Percentiles rank a stretch among this genome's conserved stretches.
Evolutionary conservation across 1,284 basidiomycete genomes (phyloP).

Genomic region (Erythrobasidium hasegawianum): DNA sequence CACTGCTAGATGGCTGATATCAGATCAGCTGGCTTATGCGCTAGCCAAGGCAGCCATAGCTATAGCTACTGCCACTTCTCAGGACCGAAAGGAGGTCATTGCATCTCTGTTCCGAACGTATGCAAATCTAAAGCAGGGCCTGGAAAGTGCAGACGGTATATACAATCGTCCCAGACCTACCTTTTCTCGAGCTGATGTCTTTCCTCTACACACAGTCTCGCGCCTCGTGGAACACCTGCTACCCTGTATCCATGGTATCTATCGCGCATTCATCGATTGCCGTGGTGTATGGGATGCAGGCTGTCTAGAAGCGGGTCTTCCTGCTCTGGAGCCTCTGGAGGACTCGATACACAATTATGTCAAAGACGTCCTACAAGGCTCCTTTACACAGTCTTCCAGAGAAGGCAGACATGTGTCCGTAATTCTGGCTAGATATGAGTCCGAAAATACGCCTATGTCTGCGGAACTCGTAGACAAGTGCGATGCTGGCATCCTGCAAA

Average conservation of each 20-base stretch:
- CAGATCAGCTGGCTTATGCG: constrained; percentile 72
- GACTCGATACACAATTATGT: constrained; percentile 44
- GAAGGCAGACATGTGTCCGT: constrained; percentile 50
- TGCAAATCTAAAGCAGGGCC: constrained; percentile 57
- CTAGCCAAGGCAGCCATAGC: constrained; percentile 68
- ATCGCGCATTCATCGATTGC: constrained; percentile 74
- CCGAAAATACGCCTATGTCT: constrained; percentile 69
- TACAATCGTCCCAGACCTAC: neutral
- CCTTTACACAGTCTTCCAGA: constrained; percentile 53
- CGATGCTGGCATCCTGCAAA: constrained; percentile 73
- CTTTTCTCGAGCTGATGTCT: constrained; percentile 36
- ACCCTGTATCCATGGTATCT: constrained; percentile 79
- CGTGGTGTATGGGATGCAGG: constrained; percentile 66
- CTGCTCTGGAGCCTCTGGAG: constrained; percentile 54
- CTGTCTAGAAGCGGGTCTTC: constrained; percentile 62
- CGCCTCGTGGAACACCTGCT: constrained; percentile 69
- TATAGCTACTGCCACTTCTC: constrained; percentile 56
- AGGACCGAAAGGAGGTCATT: constrained; percentile 54
- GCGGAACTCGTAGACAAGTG: constrained; percentile 84
- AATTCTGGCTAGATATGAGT: constrained; percentile 71
- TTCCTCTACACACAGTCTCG: constrained; percentile 55
- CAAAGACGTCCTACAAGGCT: constrained; percentile 59
- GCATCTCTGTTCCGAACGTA: constrained; percentile 61
- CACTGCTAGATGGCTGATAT: constrained; percentile 66
- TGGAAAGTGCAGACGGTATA: constrained; percentile 59